Base-by-base conservation (phyloP, 2,329 filamentous ascomycete species). In the Sporothrix variecibatus region DNA sequence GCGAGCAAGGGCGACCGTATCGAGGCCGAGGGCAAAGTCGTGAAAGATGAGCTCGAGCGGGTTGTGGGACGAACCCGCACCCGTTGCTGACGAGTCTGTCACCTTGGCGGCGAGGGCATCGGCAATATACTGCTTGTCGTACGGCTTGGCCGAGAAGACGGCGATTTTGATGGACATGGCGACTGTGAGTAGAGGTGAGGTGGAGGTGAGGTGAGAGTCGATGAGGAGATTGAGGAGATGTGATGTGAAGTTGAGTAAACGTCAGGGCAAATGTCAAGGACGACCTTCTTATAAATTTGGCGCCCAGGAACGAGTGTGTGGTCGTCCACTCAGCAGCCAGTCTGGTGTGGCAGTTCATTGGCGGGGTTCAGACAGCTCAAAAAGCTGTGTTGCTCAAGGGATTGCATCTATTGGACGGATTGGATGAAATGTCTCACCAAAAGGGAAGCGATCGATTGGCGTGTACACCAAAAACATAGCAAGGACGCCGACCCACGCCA, bases 111-210 rank as follows among this genome's bases (percentile, higher is more conserved):
- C 78, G 51, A 83, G 83, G 46, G 84, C 85, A 53, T 83, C 81
- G 53, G 83, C 81, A 56, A 92, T 82, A 80, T 86, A 90, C 75
- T 83, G 82, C 77, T 85, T 86, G 83, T 91, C 90, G 81, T 91
- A 91, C 68, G 88, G 83, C 81, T 92, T 91, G 73, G 89, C 83
- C 82, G 88, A 91, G 82, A 91, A 92, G 75, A 92, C 85, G 76
- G 88, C 86, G 79, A 92, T 83, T 80, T 88, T 88, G 86, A 89
- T 88, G 72, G 72, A 80, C 20, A 28, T 62, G 31, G 31, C 40
- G 58, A 38, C 8, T 34, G 53, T 49, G 51, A 20, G 38, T 38
- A 1, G 11, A 17, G 4, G 43, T 43, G 65, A n/a, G 26, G 12
- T 12, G 64, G 65, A n/a, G 26, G 12, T 12, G 64, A 43, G 17